These are phyloP conservation scores for Epichloe brachyelytri DNA, from an alignment of 2,329 filamentous ascomycete species.

Conservation along the genomic window DNA sequence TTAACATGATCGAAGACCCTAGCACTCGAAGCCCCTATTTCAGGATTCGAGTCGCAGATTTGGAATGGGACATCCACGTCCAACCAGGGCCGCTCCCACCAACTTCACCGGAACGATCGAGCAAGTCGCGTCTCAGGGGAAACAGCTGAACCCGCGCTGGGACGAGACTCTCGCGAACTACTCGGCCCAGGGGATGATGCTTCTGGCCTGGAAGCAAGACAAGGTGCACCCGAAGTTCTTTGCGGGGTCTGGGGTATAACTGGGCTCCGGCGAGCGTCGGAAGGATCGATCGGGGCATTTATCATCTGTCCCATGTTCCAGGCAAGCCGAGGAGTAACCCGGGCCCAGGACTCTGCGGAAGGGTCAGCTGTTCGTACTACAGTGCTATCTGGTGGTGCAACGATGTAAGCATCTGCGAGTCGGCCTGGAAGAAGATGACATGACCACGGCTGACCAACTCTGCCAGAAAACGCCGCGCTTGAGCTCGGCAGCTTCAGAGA, in stretches of 20 bases:
- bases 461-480: neutral
- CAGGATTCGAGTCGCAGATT: neutral
- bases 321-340: neutral
- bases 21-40: neutral
- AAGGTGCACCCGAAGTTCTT: too few relatives aligned
- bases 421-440: neutral
- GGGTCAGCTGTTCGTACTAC: neutral
- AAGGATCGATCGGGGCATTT: neutral
- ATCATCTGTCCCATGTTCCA: neutral
- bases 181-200: neutral
- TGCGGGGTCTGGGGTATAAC: too few relatives aligned
- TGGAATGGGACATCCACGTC: neutral
- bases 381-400: conserved; percentile 4
- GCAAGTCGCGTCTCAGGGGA: neutral
- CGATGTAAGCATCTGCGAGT: neutral
- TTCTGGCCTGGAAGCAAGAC: too few relatives aligned
- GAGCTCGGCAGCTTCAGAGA: neutral
- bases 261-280: too few relatives aligned
- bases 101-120: neutral
- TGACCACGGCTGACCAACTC: neutral
- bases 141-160: neutral
- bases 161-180: neutral
- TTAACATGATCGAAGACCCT: neutral
- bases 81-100: neutral
- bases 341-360: neutral